Conservation (phyloP, 495 filamentous ascomycete genomes). For the Neurospora sp. region DNA sequence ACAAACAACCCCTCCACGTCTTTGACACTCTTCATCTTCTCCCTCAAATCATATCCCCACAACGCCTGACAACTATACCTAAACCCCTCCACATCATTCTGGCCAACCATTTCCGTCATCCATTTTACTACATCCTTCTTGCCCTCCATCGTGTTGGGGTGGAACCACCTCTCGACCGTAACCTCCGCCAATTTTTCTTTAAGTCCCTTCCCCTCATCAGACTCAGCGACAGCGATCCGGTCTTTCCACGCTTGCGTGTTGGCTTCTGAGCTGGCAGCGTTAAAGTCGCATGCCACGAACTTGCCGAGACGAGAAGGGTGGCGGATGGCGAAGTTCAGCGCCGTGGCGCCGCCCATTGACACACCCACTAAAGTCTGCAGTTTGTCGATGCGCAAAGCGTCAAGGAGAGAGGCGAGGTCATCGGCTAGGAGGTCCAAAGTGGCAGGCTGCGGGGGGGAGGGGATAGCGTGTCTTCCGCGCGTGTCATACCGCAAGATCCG, state of each 20-base stretch:
- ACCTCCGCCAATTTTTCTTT: conserved; percentile 43
- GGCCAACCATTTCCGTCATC: conserved; percentile 45
- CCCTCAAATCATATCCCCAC: conserved; percentile 63
- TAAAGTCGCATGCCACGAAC: conserved; percentile 73
- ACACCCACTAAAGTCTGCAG: conserved; percentile 60
- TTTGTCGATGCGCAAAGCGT: conserved; percentile 49
- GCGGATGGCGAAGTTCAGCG: conserved; percentile 57
- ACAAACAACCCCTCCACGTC: conserved; percentile 53
- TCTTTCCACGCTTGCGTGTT: conserved; percentile 71
- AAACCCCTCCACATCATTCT: conserved; percentile 60
- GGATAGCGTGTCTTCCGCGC: conserved; percentile 51
- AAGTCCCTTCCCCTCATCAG: conserved; percentile 36
- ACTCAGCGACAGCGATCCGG: conserved; percentile 57
- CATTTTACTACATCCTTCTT: conserved; percentile 39
- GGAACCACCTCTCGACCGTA: conserved; percentile 70
- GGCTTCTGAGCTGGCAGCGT: conserved; percentile 49
- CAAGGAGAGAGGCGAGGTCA: conserved; percentile 51
- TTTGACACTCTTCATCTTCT: conserved; percentile 44
- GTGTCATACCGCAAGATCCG: conserved; percentile 62
- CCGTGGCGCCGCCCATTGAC: conserved; percentile 65
- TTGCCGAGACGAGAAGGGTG: conserved; percentile 46
- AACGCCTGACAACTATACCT: conserved; percentile 48
- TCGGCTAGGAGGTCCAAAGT: conserved; percentile 54
- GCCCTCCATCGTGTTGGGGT: conserved; percentile 39
- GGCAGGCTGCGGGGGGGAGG: conserved; percentile 25